Base-by-base conservation (phyloP, 805 yeast genomes). In the Wickerhamomyces xylosicus region DNA sequence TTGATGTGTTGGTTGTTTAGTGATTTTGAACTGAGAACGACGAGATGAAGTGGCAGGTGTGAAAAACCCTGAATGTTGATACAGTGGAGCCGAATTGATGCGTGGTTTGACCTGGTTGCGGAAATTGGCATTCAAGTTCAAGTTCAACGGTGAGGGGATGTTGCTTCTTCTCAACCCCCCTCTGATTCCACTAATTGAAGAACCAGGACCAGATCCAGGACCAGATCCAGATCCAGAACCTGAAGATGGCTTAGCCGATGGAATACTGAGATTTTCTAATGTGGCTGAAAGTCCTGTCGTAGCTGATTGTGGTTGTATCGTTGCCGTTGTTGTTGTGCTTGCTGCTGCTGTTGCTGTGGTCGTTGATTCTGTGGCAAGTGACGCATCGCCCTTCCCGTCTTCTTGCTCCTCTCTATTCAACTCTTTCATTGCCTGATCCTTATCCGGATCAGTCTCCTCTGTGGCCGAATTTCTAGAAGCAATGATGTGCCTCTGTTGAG, bases 31-130 rank as follows among this genome's bases (percentile, higher is more conserved):
- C 9, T 38, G 38, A 1, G 45, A 15, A 14, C 44, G 42, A 36
- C 41, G 44, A 19, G 46, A 38, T 25, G n/a, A n/a, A 3, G 49
- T 42, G 1, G 45, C 39, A 19, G 49, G 49, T 2, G 45, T 44
- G 28, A 39, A 41, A 31, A 43, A 41, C n/a, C 41, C 40, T 19
- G 45, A 43, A 5, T 37, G 37, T 21, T 44, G 40, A 35, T 49
- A 53, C n/a, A 57, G 53, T 14, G 63, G 63, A 14, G 63, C 63
- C 2, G 62, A 56, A 35, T 53, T 58, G 36, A 58, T 57, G 7
- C 44, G 39, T 18, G 61, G 62, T 16, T 43, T 45, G 17, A 14
- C 15, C 22, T 45, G 48, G 4, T 48, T 41, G 5, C 9, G 9
- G 0, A 40, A 19, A 1, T 47, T 37, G 2, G 46, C 45, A 1